Evolutionary conservation across 305 asterid species (phyloP), one percentile per base, ranked within the genome.

Genomic region (Nicotiana rustica): DNA sequence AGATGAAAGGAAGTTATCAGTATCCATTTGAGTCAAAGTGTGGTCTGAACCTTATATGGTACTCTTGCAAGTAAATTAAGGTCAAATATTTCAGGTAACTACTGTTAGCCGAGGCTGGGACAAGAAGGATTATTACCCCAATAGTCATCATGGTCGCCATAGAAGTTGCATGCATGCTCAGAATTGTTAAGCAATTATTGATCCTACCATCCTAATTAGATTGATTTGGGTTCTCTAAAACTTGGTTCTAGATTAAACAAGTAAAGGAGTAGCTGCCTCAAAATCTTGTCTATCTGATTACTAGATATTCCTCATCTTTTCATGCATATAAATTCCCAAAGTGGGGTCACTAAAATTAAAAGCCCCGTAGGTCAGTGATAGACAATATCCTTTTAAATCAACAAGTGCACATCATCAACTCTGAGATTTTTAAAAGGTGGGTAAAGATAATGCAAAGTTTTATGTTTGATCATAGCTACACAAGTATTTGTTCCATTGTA

Each of bases 381-480:
- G 61, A 71, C 19, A 44, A 3, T 71, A 71, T 44, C 61, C 78
- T 71, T 70, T 71, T 71, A 59, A 71, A 71, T 44, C 61, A 71
- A 8, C 60, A 44, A 12, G 5, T 21, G 61, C 38, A 14, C 13
- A 71, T 70, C 78, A 19, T 71, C 61, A 47, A 18, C 38, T 5
- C 78, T 71, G 38, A 71, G 0, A 18, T 71, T 21, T 21, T 71
- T 18, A 13, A 47, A 71, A 29, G 38, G 19, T 19, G 78, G 21
- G 61, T 3, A 44, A 44, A 71, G 13, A 44, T 71, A 12, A 5
- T 44, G 57, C 78, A 19, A 71, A 5, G 36, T 21, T 71, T 70
- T 71, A 35, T 71, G 61, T 71, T 71, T 47, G 61, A 19, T 71
- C 25, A 6, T 25, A 71, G 61, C 78, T 71, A 21, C 78, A 47